Evolutionary conservation across 768 basidiomycete genomes (phyloP).

Genomic region (Rhodotorula kratochvilovae): DNA sequence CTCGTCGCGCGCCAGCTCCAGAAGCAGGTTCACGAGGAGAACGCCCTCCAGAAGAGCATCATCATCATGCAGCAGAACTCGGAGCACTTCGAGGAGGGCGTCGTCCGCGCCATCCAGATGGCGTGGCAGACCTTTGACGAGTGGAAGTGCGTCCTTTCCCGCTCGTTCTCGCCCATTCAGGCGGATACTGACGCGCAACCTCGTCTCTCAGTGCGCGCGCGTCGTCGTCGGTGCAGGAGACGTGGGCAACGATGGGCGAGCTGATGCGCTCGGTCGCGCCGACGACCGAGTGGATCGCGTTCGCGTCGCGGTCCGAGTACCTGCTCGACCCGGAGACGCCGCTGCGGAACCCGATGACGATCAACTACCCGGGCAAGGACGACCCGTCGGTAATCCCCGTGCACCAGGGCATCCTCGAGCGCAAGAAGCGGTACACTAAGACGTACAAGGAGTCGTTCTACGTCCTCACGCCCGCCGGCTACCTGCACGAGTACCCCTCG

Average conservation of each 20-base stretch:
- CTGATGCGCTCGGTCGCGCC: constrained; percentile 71
- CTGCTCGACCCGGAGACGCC: constrained; percentile 96
- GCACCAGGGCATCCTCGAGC: constrained; percentile 82
- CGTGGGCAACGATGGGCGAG: constrained; percentile 64
- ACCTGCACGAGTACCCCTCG: constrained; percentile 82
- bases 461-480: constrained; percentile 90
- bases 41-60: constrained; percentile 92
- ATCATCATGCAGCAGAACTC: constrained; percentile 95
- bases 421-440: constrained; percentile 87
- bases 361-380: constrained; percentile 84
- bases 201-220: constrained; percentile 54
- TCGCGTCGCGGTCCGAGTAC: constrained; percentile 87
- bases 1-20: constrained; percentile 73
- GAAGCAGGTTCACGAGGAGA: constrained; percentile 86
- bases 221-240: constrained; percentile 65
- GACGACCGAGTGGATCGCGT: constrained; percentile 80
- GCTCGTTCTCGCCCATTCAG: not conserved
- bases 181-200: not conserved
- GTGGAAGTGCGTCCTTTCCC: constrained; percentile 43
- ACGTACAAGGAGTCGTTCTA: constrained; percentile 63
- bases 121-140: constrained; percentile 97
- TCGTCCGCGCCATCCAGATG: constrained; percentile 89
- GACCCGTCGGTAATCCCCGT: constrained; percentile 79
- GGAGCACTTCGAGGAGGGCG: constrained; percentile 93
- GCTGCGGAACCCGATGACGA: constrained; percentile 64